Base-by-base conservation (phyloP, 495 filamentous ascomycete genomes). In the Cercophora samala region DNA sequence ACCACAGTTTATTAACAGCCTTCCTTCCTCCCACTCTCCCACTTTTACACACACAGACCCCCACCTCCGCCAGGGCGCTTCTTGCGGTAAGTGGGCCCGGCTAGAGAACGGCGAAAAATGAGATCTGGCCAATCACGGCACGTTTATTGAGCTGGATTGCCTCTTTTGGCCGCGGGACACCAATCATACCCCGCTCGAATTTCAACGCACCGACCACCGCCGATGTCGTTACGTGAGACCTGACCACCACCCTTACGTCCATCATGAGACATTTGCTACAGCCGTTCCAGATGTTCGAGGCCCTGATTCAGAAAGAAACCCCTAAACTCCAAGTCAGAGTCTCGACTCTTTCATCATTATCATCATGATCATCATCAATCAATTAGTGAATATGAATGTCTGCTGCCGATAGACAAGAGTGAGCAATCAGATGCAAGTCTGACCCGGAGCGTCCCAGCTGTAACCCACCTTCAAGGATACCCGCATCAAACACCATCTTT, bases 131-230 rank as follows among this genome's bases (percentile, higher is more conserved):
- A 71, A 71, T 71, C 64, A 68, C n/a, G 37, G 6, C 29, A 46
- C 56, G 5, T 63, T 9, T 17, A 42, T 66, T 63, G 62, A 24
- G 42, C 58, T 68, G 64, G 51, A 64, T 67, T 68, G 56, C 66
- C 68, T 68, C 69, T 68, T 71, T 71, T 51, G 66, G 69, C 58
- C 58, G 58, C 22, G 58, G 21, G 23, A 18, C 11, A 21, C 24
- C 58, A 26, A 25, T 25, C 19, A 29, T 46, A 46, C 22, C 24
- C 22, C 23, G 58, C 58, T 60, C 24, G 15, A 22, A 25, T 46
- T 17, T 46, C 37, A 46, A 46, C 37, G 37, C 37, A 46, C 37
- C 37, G 37, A 13, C 37, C 37, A 17, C 37, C 37, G 37, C 37
- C 37, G 37, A 46, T 46, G 37, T 46, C 37, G 37, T 46, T 46